A percentile compares a stretch with the other conserved stretches of the same genome.
Evolutionary conservation across 2,329 filamentous ascomycete genomes (phyloP).

Genomic region (Colletotrichum costaricense): DNA sequence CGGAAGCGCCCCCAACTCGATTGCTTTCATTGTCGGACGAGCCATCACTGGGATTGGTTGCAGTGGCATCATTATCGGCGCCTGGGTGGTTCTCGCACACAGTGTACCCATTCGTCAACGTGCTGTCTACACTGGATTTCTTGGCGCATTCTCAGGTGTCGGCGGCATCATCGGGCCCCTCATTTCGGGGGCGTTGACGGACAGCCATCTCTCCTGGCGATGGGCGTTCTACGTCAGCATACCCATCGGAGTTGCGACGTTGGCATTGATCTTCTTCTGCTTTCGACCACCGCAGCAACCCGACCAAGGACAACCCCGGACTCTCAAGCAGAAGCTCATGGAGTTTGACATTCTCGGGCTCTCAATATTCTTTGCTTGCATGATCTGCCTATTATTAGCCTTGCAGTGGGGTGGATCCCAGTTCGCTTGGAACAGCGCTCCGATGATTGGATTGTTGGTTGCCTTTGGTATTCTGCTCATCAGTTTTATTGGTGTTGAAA

Average conservation of each 20-base stretch:
- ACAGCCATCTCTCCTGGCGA: constrained; percentile 45
- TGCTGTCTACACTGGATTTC: constrained; percentile 50
- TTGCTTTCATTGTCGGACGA: constrained; percentile 50
- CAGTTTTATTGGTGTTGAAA: constrained; percentile 46
- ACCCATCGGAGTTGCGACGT: constrained; percentile 40
- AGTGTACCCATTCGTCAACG: constrained; percentile 46
- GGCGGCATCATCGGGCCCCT: constrained; percentile 42
- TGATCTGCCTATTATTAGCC: constrained; percentile 56
- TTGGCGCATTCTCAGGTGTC: constrained; percentile 52
- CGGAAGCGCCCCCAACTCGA: constrained; percentile 43
- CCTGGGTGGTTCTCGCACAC: constrained; percentile 51
- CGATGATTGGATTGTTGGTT: constrained; percentile 48
- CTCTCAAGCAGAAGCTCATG: constrained; percentile 27
- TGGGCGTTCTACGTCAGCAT: constrained; percentile 45
- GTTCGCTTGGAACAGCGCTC: constrained; percentile 46
- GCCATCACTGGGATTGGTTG: constrained; percentile 50
- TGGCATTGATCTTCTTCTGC: constrained; percentile 43
- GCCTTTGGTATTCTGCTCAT: constrained; percentile 44
- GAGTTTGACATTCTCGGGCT: constrained; percentile 40
- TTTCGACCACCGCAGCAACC: constrained; percentile 23
- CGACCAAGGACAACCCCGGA: constrained; percentile 27
- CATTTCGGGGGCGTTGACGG: constrained; percentile 44
- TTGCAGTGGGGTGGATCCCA: constrained; percentile 55
- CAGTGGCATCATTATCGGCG: constrained; percentile 49
- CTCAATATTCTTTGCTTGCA: constrained; percentile 37